Evolutionary conservation across 345 rosid genomes (phyloP), one percentile per base, ranked within the genome.

Genomic region (Aquilaria malaccensis): DNA sequence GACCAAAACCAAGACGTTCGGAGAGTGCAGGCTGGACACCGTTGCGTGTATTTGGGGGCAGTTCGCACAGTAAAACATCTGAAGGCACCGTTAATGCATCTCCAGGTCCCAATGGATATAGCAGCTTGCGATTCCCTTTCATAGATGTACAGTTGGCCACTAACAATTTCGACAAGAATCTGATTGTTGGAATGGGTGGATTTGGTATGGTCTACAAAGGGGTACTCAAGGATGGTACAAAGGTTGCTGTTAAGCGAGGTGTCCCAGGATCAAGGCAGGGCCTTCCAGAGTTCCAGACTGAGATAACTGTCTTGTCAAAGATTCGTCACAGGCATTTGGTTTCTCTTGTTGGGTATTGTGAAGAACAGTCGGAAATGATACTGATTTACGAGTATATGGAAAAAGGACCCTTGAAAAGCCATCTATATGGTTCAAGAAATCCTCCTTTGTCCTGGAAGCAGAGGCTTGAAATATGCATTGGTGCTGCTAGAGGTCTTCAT

Each of bases 201-300:
- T 93, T 93, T 63, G 98, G 98, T 30, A 85, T 87, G 91, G 98
- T 93, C 9, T 93, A 73, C 79, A 87, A 83, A 79, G 98, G 86
- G 14, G 79, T 84, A 62, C 91, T 87, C 11, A 82, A 71, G 62
- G 96, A 89, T 67, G 81, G 70, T 67, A 87, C 85, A 1, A 87
- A 83, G 79, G 79, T 93, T 69, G 97, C 98, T 46, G 89, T 93
- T 2, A 93, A 93, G 75, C 75, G 98, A 74, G 96, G 96, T 15
- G 79, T 86, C 32, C 98, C 91, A 0, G 97, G 97, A 47, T 89
- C 97, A 51, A 80, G 97, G 74, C 98, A 93, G 69, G 98, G 98
- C 59, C 86, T 93, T 45, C 98, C 97, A 0, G 98, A 93, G 71
- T 93, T 93, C 69, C 98, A 87, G 48, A 80, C 91, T 1, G 98